Conservation (phyloP, 305 asterid species). For the Fraxinus albicans region DNA sequence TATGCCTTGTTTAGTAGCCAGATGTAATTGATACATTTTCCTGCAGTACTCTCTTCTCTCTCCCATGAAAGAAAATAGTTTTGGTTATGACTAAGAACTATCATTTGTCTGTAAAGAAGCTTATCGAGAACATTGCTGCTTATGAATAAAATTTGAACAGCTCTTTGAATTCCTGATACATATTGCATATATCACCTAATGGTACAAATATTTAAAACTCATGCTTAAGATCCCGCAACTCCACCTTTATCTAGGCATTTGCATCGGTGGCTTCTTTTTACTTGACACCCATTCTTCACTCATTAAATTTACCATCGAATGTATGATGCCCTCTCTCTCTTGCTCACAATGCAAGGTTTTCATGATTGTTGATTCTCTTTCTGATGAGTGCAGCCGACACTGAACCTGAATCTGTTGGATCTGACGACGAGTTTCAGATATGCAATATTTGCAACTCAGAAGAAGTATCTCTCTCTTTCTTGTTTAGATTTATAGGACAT, state of each 20-base stretch:
- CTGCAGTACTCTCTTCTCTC: neutral
- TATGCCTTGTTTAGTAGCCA: constrained; percentile 1
- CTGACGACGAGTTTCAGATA: constrained; percentile 98
- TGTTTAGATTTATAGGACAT: neutral
- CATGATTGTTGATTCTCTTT: constrained; percentile 18
- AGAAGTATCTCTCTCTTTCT: constrained; percentile 46
- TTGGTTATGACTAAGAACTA: neutral
- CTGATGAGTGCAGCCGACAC: constrained; percentile 70
- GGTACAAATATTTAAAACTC: neutral
- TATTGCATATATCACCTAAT: neutral
- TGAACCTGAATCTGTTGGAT: constrained; percentile 69
- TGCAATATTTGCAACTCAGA: constrained; percentile 83
- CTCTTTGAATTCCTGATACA: neutral
- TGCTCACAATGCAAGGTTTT: neutral
- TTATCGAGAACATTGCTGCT: neutral
- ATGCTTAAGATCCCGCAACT: neutral
- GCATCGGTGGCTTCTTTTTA: neutral
- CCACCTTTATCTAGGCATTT: constrained; percentile 5
- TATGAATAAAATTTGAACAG: neutral
- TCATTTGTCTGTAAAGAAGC: neutral
- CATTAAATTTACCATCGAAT: neutral
- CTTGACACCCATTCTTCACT: neutral
- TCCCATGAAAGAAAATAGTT: neutral
- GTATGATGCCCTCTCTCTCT: neutral
- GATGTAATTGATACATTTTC: neutral